Evolutionary conservation across 1,139 yeast species (phyloP).

Genomic region (Hemisphaericaspora xylofermentans): DNA sequence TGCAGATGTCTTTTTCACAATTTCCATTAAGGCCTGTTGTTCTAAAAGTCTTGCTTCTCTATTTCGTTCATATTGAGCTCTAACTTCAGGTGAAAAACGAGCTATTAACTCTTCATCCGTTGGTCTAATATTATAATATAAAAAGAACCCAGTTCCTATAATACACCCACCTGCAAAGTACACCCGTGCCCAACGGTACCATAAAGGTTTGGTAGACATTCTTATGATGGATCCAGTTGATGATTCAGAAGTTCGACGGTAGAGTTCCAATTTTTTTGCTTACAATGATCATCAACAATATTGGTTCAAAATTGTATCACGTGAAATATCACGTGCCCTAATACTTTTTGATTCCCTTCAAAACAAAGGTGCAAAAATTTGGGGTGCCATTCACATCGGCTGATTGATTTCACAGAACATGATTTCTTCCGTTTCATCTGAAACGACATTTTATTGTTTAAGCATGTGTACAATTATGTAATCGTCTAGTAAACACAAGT

Average conservation of each 20-base stretch:
- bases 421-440: too few relatives aligned
- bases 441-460: too few relatives aligned
- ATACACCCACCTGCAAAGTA: constrained; percentile 58
- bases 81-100: constrained; percentile 76
- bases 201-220: constrained; percentile 37
- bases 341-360: not conserved
- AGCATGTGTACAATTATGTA: too few relatives aligned
- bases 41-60: constrained; percentile 62
- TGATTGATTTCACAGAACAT: too few relatives aligned
- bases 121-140: constrained; percentile 74
- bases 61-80: constrained; percentile 72
- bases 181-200: constrained; percentile 63
- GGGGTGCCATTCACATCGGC: too few relatives aligned
- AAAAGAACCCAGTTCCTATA: constrained; percentile 63
- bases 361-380: too few relatives aligned
- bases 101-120: constrained; percentile 78
- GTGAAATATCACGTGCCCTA: not conserved
- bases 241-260: not conserved
- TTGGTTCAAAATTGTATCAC: not conserved
- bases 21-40: constrained; percentile 63
- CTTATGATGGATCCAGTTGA: not conserved
- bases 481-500: too few relatives aligned
- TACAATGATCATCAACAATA: not conserved
- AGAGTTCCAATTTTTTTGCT: constrained; percentile 2
- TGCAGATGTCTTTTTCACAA: constrained; percentile 58